Percentiles rank a stretch among this genome's conserved stretches.
phyloP scores from a whole-genome alignment of 495 filamentous ascomycete genomes.

The Podospora conica region DNA sequence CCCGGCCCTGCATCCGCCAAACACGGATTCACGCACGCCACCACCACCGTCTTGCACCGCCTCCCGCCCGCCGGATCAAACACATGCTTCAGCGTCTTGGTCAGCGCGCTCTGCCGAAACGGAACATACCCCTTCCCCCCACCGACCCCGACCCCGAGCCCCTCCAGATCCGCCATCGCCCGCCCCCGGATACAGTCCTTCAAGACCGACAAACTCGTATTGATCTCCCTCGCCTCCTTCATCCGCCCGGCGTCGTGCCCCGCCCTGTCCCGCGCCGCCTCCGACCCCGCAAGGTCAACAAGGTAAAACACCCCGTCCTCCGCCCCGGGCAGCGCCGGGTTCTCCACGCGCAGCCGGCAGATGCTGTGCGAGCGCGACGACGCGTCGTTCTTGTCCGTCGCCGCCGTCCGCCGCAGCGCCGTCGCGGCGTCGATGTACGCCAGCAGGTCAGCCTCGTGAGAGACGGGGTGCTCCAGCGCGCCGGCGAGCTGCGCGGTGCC shows the following conservation, averaged over 20 bases:
- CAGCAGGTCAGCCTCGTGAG: neutral
- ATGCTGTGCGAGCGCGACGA: slow-evolving; percentile 1
- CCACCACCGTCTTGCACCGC: slow-evolving; percentile 26
- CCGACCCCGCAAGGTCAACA: slow-evolving; percentile 14
- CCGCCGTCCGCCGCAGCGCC: slow-evolving; percentile 24
- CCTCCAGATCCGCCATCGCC: neutral
- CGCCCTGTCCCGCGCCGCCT: slow-evolving; percentile 22
- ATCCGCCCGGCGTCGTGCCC: slow-evolving; percentile 5
- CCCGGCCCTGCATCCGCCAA: slow-evolving; percentile 18
- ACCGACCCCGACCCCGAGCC: neutral
- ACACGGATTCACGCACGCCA: slow-evolving; percentile 29
- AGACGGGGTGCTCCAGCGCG: slow-evolving; percentile 19
- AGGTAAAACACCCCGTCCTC: neutral
- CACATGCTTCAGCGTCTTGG: slow-evolving; percentile 24
- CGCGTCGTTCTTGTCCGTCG: neutral
- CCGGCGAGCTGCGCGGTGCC: slow-evolving; percentile 17
- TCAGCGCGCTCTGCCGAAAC: slow-evolving; percentile 31
- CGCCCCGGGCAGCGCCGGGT: neutral
- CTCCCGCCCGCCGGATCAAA: slow-evolving; percentile 21
- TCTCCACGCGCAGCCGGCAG: neutral
- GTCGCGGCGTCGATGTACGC: neutral
- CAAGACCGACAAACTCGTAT: slow-evolving; percentile 31
- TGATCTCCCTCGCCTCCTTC: slow-evolving; percentile 24
- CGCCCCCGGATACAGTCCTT: slow-evolving; percentile 30
- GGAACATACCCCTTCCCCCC: slow-evolving; percentile 24